Percentiles rank a stretch among this genome's conserved stretches.
Evolutionary conservation across 2,329 filamentous ascomycete genomes (phyloP).

Genomic region (Cercospora berteroae): DNA sequence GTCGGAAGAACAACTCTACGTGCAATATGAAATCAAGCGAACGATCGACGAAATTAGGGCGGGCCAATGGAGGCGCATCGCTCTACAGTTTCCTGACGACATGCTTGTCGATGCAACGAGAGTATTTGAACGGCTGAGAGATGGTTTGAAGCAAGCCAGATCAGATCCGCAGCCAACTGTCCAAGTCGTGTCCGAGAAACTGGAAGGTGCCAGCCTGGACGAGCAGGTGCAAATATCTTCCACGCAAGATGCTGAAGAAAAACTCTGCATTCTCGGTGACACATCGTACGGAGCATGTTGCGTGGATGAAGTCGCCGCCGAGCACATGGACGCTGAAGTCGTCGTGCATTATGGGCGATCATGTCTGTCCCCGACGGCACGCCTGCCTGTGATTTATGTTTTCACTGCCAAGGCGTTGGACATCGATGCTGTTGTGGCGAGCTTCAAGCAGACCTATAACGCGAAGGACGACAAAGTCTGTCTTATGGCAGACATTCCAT

Average conservation of each 20-base stretch:
- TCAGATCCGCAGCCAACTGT: background rate
- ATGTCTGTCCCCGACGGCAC: constrained; percentile 84
- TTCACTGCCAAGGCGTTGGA: constrained; percentile 75
- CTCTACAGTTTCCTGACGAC: constrained; percentile 91
- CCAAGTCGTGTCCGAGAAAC: constrained; percentile 14
- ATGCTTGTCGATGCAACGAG: constrained; percentile 85
- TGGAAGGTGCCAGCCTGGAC: constrained; percentile 12
- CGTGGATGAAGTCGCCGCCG: constrained; percentile 92
- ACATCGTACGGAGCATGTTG: constrained; percentile 97
- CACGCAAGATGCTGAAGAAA: constrained; percentile 40
- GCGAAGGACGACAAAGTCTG: constrained; percentile 64
- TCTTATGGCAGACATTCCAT: constrained; percentile 87
- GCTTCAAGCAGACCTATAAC: constrained; percentile 68
- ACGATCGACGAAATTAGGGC: constrained; percentile 73
- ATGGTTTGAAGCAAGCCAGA: constrained; percentile 43
- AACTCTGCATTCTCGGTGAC: constrained; percentile 83
- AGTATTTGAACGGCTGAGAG: constrained; percentile 66
- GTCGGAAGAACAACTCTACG: constrained; percentile 67
- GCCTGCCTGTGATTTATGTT: constrained; percentile 84
- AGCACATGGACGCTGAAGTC: constrained; percentile 86
- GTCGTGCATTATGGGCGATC: constrained; percentile 93
- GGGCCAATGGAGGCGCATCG: constrained; percentile 71
- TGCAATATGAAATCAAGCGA: constrained; percentile 80
- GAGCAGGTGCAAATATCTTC: background rate
- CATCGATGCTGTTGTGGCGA: constrained; percentile 55